Base-by-base conservation (phyloP, 2,329 filamentous ascomycete genomes). In the Hypoxylon sp. region DNA sequence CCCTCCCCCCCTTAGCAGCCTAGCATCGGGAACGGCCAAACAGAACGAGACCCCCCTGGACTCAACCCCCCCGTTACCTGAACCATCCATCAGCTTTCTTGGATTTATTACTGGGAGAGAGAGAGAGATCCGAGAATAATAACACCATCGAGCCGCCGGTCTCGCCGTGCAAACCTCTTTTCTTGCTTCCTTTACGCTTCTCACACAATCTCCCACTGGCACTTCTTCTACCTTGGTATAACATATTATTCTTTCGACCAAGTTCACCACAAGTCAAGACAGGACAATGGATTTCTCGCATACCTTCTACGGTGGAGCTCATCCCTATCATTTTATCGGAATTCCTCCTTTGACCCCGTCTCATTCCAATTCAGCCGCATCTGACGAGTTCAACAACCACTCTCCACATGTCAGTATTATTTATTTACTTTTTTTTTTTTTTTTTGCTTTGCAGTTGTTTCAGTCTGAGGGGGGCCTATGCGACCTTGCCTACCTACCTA, bases 321-420 rank as follows among this genome's bases (percentile, higher is more conserved):
- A 80, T 70, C 71, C 77, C 38, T 82, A 79, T 69, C 78, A 77
- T 62, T 83, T 82, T 66, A 75, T 82, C 66, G 73, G 75, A 57
- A 76, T 83, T 44, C 71, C 76, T 48, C 79, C 79, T 36, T 65
- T 81, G 65, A 82, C 80, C 55, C 80, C 80, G 20, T 80, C 79
- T 48, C 76, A 80, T 67, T 78, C 79, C 49, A 79, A 79, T 62
- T 80, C 80, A 46, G 76, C 76, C 32, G 71, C 72, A 19, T 81
- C 80, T 26, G 79, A 82, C 48, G 80, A 83, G 45, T 83, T 78
- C 69, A 75, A 71, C 64, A 77, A 72, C 50, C 78, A 78, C 43
- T 82, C 80, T 61, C 77, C 80, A 62, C 76, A 79, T 67, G 80
- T 83, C 71, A 71, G 78, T 78, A 50, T 47, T 44, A n/a, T n/a